A percentile compares a stretch with the other conserved stretches of the same genome.
Evolutionary conservation across 139 green algal species (phyloP).

Genomic region (Mesotaenium endlicherianum): DNA sequence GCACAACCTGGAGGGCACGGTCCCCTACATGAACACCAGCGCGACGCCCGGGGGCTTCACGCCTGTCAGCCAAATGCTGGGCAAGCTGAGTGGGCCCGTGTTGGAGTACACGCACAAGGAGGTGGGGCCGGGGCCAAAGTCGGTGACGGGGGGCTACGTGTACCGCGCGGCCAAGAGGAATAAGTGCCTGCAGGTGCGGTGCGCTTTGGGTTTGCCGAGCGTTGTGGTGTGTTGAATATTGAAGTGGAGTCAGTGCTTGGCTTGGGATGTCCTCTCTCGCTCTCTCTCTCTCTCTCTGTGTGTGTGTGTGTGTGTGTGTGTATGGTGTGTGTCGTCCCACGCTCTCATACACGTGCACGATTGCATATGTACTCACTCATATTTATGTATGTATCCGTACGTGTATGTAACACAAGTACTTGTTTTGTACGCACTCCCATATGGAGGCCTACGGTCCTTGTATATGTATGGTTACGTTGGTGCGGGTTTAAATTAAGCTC

Average conservation of each 20-base stretch:
- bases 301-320: neutral
- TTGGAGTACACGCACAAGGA: constrained; percentile 15
- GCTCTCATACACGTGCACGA: neutral
- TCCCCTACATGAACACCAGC: neutral
- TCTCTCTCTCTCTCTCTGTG: neutral
- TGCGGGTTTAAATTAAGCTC: neutral
- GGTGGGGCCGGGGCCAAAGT: neutral
- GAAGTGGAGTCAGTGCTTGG: neutral
- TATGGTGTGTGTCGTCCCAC: neutral
- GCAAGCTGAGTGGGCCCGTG: neutral
- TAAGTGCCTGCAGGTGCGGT: neutral
- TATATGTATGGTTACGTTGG: neutral
- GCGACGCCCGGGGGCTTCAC: neutral
- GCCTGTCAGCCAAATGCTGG: neutral
- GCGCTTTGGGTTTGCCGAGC: neutral
- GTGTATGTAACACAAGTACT: neutral
- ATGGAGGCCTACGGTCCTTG: neutral
- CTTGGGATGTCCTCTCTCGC: neutral
- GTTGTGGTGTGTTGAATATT: neutral
- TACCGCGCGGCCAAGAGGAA: constrained; percentile 16
- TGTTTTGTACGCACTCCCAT: neutral
- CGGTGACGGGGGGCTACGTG: constrained; percentile 10
- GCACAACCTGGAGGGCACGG: constrained; percentile 23
- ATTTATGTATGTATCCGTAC: neutral
- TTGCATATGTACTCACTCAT: neutral